A percentile compares a stretch with the other conserved stretches of the same genome.
Evolutionary conservation across 2,329 filamentous ascomycete species (phyloP).

Genomic region (Cytospora piceae): DNA sequence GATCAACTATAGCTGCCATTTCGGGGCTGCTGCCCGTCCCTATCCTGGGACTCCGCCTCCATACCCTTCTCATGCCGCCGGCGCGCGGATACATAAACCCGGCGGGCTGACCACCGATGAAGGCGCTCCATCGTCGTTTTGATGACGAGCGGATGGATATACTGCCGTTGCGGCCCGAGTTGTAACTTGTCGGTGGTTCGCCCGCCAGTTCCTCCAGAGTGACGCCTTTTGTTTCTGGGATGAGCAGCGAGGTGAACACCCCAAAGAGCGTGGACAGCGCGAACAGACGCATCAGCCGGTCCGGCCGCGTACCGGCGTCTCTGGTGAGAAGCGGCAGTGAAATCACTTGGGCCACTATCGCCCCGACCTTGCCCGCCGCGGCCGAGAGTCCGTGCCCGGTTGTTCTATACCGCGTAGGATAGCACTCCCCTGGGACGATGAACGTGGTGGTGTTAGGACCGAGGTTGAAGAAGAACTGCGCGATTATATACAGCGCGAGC

Average conservation of each 20-base stretch:
- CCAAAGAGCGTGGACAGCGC: conserved; percentile 80
- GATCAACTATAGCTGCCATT: conserved; percentile 36
- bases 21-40: conserved; percentile 52
- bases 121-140: conserved; percentile 48
- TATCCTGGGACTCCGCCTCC: conserved; percentile 39
- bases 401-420: conserved; percentile 65
- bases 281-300: conserved; percentile 75
- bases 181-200: conserved; percentile 65
- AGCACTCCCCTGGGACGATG: conserved; percentile 67
- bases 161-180: conserved; percentile 55
- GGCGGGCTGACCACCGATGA: conserved; percentile 54
- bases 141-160: conserved; percentile 40
- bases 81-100: conserved; percentile 52
- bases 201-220: conserved; percentile 74
- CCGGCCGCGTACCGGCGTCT: conserved; percentile 48
- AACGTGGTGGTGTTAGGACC: conserved; percentile 70
- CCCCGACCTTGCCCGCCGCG: conserved; percentile 69
- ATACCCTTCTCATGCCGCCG: conserved; percentile 33
- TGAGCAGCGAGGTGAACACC: conserved; percentile 68
- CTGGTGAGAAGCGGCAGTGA: conserved; percentile 65
- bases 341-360: conserved; percentile 68
- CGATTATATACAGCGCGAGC: conserved; percentile 65
- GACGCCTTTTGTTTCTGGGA: conserved; percentile 76
- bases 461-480: conserved; percentile 70
- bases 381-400: conserved; percentile 69